Base-by-base conservation (phyloP, 2,329 filamentous ascomycete species). In the Chaetomiaceae sp. region DNA sequence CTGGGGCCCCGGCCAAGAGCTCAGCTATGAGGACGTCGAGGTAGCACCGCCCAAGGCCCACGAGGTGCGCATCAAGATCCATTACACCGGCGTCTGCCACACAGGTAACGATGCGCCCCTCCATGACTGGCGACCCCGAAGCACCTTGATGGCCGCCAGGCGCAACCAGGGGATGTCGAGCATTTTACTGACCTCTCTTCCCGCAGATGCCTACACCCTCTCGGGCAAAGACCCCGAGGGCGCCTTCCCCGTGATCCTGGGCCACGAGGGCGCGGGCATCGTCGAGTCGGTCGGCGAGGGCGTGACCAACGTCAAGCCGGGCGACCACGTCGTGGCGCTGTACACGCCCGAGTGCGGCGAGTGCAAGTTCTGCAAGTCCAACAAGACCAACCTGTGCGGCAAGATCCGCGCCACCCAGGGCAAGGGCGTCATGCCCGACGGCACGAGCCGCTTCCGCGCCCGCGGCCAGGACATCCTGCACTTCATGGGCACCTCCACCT, bases 351-450 rank as follows among this genome's bases (percentile, higher is more conserved):
- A 97, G 78, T 97, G 94, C 79, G 80, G 83, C 64, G 92, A 97
- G 74, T 99, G 94, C 85, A 97, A 97, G 79, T 97, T 97, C 82
- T 99, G 94, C 87, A 94, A 90, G 75, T 97, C 92, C 38, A 94
- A 92, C 76, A 99, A 99, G 85, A 97, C 92, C 67, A 97, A 97
- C 76, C 87, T 97, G 55, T 97, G 92, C 77, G 94, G 94, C 72
- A 97, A 97, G 84, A 99, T 99, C 74, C 87, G 94, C 66, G 89
- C 90, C 42, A 97, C 94, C 40, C 94, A 99, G 77, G 94, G 94
- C 66, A 88, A 85, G 73, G 94, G 94, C 68, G 83, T 96, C 64
- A 96, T 99, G 91, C 94, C 94, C 54, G 94, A 99, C 72, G 92
- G 92, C 66, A 97, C 92, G 62, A 87, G 88, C 54, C 88, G 94